Percentiles rank a stretch among this genome's conserved stretches.
Evolutionary conservation across 106 monocot genomes (phyloP).

Genomic region (Vanilla planifolia): DNA sequence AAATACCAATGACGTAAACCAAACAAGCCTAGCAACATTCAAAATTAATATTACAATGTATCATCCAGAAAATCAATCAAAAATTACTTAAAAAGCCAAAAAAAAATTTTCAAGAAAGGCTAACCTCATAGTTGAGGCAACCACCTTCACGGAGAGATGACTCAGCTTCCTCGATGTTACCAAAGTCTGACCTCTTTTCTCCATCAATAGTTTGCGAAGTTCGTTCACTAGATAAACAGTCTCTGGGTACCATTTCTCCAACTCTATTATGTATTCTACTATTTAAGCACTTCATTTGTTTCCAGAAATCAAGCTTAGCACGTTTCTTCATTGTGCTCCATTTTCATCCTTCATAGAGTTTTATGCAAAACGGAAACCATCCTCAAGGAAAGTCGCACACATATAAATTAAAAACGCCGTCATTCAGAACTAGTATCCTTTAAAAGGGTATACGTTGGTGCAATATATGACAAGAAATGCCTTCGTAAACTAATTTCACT

Average conservation of each 20-base stretch:
- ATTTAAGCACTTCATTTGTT: constrained; percentile 54
- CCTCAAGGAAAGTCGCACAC: too few species aligned
- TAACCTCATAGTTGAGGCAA: constrained; percentile 72
- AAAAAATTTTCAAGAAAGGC: neutral
- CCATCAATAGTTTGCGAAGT: constrained; percentile 33
- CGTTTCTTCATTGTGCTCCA: neutral
- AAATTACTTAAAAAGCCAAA: neutral
- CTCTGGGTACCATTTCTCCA: constrained; percentile 22
- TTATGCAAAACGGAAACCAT: neutral
- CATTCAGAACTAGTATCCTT: too few species aligned
- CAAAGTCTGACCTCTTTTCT: constrained; percentile 33
- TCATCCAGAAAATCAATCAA: too few species aligned
- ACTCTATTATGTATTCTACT: constrained; percentile 40
- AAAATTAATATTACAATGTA: too few species aligned
- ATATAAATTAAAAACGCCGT: too few species aligned
- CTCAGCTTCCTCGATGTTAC: constrained; percentile 76
- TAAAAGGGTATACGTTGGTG: too few species aligned
- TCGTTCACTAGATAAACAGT: constrained; percentile 3
- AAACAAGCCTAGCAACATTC: too few species aligned
- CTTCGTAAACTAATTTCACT: too few species aligned
- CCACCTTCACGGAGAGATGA: constrained; percentile 67
- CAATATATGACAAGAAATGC: too few species aligned
- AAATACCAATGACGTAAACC: too few species aligned
- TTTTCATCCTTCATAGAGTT: constrained; percentile 11
- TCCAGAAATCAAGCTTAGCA: constrained; percentile 4